Evolutionary conservation across 768 basidiomycete species (phyloP).

Genomic region (Termitomyces heimii): DNA sequence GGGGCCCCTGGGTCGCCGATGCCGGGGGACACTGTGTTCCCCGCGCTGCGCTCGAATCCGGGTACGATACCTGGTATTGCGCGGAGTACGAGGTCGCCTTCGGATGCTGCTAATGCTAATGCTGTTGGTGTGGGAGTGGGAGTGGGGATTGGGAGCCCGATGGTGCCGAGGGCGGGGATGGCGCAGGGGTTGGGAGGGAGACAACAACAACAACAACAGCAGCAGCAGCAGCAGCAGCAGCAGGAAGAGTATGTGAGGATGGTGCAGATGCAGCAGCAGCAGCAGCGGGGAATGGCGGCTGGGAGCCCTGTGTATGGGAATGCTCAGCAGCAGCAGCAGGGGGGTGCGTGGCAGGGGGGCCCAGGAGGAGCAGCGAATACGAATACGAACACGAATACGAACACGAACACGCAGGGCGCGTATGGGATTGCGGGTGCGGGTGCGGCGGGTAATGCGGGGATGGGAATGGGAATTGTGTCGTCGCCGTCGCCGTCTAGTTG

Average conservation of each 20-base stretch:
- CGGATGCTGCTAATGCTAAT: no score
- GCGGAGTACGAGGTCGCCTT: conserved; percentile 70
- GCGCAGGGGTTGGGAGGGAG: not conserved
- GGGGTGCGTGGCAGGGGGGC: no score
- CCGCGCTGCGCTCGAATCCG: conserved; percentile 49
- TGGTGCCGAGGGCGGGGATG: conserved; percentile 23
- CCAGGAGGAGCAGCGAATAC: no score
- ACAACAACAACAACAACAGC: no score
- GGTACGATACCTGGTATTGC: conserved; percentile 65
- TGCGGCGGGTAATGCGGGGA: conserved; percentile 5
- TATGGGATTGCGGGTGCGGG: conserved; percentile 6
- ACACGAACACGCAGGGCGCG: no score
- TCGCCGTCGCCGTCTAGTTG: conserved; percentile 20
- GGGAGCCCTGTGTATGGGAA: conserved; percentile 31
- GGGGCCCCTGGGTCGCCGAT: conserved; percentile 40
- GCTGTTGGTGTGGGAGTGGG: conserved; percentile 14
- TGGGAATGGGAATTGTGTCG: conserved; percentile 16
- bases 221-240: not conserved
- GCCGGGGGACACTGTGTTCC: conserved; percentile 32
- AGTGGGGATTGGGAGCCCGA: conserved; percentile 39
- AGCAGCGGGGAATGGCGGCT: conserved; percentile 28
- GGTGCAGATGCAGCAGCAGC: conserved; percentile 38
- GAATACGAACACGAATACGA: no score
- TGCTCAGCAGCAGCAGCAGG: conserved; percentile 17
- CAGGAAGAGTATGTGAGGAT: conserved; percentile 56